Evolutionary conservation across 306 rosid species (phyloP), one percentile per base, ranked within the genome.

Genomic region (Vachellia collinsii): DNA sequence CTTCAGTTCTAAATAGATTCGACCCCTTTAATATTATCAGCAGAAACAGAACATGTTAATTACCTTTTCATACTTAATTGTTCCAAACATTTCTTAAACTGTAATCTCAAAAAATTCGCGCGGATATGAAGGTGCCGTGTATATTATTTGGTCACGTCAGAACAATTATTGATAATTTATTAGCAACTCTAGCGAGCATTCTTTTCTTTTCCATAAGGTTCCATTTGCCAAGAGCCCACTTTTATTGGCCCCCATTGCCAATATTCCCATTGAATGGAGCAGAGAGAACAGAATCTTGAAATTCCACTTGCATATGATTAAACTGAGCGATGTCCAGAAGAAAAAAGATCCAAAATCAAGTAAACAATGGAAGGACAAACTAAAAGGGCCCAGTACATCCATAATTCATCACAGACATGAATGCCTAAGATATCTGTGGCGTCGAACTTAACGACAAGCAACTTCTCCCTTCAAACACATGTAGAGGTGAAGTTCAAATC

Each of bases 381-480:
- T 91, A 85, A 62, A 75, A 85, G 84, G 50, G 88, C 87, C 81
- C 82, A 79, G 83, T 72, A 83, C 82, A 86, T 79, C 87, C 89
- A 92, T 70, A 90, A 81, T 78, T 85, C 85, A 81, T 80, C 82
- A 84, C 83, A 87, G 89, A 90, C 89, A 82, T 89, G 86, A 90
- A 90, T 83, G 82, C 93, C 91, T 89, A 93, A 78, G 69, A 84
- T 80, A 86, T 83, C 84, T 25, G 68, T 72, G 85, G 76, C 81
- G 76, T 68, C 58, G 80, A 84, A 85, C 90, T 83, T 80, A 82
- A 88, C 77, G 83, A 85, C 86, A 80, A 83, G 61, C 86, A 87
- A 75, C 92, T 82, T 90, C 94, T 89, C 98, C 98, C 62, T 74
- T 89, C 53, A 82, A 89, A 94, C 89, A 91, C 91, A 89, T 88